Evolutionary conservation across 352 stramenopile species (phyloP).

Genomic region (Peronospora belbahrii): DNA sequence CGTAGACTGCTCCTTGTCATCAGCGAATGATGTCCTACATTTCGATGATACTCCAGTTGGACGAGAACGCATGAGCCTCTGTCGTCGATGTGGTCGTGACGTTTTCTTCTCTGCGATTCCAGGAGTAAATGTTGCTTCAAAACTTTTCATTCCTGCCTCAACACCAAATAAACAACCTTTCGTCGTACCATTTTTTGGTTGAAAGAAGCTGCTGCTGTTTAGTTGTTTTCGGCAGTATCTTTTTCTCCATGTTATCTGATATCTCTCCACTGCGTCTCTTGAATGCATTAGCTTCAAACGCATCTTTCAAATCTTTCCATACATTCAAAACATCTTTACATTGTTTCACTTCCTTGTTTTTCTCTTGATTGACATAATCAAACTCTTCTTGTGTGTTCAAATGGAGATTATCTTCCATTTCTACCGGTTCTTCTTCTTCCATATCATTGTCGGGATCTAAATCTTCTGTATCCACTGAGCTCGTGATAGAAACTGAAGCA

Average conservation of each 20-base stretch:
- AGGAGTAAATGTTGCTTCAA: conserved; percentile 6
- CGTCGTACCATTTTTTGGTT: no score
- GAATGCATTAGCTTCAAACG: conserved; percentile 20
- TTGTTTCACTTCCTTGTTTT: background rate
- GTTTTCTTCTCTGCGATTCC: conserved; percentile 11
- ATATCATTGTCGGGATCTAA: conserved; percentile 16
- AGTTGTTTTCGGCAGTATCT: background rate
- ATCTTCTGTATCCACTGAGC: conserved; percentile 22
- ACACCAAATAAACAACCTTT: conserved; percentile 10
- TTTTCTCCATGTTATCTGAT: background rate
- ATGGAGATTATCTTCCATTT: background rate
- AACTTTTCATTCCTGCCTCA: conserved; percentile 5
- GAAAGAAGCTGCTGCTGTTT: background rate
- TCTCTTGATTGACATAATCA: background rate
- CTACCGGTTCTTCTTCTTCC: conserved; percentile 6
- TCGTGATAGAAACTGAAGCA: conserved; percentile 6
- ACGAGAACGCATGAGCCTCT: background rate
- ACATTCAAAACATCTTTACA: conserved; percentile 7
- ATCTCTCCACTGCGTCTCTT: conserved; percentile 13
- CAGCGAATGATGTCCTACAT: conserved; percentile 8
- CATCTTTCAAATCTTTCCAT: conserved; percentile 20
- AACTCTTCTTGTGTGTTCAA: conserved; percentile 3
- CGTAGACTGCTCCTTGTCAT: conserved; percentile 4
- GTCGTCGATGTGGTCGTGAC: background rate
- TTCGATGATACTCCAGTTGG: conserved; percentile 6